Conservation (phyloP, 1,284 basidiomycete genomes). For the Ceratobasidium sp. region DNA sequence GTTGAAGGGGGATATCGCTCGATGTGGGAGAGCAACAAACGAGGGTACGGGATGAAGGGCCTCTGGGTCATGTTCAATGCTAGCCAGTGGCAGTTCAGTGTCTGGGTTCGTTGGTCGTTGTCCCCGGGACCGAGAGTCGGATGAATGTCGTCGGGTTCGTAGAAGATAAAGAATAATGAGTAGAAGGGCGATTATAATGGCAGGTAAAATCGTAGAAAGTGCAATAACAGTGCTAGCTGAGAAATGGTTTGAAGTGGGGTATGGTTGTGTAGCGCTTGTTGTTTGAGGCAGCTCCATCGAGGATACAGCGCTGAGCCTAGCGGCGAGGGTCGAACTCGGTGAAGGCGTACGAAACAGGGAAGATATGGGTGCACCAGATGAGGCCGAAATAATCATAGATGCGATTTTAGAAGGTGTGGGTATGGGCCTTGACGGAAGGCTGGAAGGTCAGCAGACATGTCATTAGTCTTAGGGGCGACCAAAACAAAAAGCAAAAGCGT, state of each 20-base stretch:
- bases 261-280: neutral
- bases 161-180: slow-evolving; percentile 12
- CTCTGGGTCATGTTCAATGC: neutral
- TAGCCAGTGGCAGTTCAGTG: slow-evolving; percentile 11
- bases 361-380: neutral
- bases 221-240: slow-evolving; percentile 31
- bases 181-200: slow-evolving; percentile 4
- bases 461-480: neutral
- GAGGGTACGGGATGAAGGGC: neutral
- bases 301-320: neutral
- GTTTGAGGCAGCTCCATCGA: neutral
- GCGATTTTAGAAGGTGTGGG: neutral
- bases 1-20: slow-evolving; percentile 13
- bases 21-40: neutral
- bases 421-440: neutral
- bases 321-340: neutral
- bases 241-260: slow-evolving; percentile 5
- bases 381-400: neutral
- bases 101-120: neutral
- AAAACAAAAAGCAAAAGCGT: slow-evolving; percentile 1
- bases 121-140: neutral
- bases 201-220: slow-evolving; percentile 22
- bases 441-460: neutral
- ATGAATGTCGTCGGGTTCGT: slow-evolving; percentile 16
- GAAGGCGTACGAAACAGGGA: neutral